phyloP scores from a whole-genome alignment of 2,329 filamentous ascomycete species.

The Venturia effusa region DNA sequence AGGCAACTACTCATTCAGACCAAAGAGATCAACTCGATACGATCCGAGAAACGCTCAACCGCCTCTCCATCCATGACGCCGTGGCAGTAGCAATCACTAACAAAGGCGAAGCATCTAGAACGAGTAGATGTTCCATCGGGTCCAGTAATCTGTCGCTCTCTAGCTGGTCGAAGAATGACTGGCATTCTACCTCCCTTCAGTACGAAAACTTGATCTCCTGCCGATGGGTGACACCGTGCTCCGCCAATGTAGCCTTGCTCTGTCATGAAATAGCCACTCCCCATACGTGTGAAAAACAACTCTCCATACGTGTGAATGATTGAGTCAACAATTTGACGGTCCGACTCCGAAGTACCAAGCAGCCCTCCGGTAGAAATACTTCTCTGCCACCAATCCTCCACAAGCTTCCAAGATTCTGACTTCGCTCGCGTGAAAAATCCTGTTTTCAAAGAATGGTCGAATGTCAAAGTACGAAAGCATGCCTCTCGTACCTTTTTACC shows the following conservation, averaged over 20 bases:
- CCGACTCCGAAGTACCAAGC: neutral
- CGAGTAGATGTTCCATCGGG: neutral
- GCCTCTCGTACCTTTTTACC: neutral
- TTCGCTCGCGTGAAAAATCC: no score
- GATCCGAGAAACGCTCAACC: neutral
- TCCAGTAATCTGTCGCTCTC: neutral
- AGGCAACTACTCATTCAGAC: no score
- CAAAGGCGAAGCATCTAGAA: neutral
- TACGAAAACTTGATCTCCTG: neutral
- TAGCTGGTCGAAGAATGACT: neutral
- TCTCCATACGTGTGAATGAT: neutral
- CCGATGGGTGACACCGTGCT: neutral
- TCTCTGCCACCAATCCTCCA: neutral
- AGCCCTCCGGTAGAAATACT: neutral
- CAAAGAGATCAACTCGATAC: neutral
- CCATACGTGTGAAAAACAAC: no score
- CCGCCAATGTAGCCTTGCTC: neutral
- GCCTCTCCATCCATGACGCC: neutral
- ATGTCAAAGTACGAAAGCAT: neutral
- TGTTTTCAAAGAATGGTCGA: neutral
- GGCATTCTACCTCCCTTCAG: neutral
- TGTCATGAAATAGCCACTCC: neutral
- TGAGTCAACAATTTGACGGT: neutral
- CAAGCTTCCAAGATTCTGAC: neutral
- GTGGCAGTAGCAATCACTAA: neutral